Conservation (phyloP, 2,329 filamentous ascomycete genomes). For the Cadophora sp. region DNA sequence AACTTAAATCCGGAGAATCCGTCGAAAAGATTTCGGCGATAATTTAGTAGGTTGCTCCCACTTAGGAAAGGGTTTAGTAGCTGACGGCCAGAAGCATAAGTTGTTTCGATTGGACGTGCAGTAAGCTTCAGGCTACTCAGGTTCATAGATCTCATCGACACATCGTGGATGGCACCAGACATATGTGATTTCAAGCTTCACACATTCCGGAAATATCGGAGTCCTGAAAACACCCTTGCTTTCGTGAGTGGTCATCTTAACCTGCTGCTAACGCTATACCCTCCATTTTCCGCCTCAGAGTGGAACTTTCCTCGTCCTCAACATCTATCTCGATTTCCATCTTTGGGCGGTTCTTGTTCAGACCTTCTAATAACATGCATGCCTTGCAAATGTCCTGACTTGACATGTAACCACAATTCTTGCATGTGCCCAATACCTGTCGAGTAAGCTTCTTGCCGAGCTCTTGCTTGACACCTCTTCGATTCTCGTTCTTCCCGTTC, state of each 20-base stretch:
- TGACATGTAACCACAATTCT: constrained; percentile 92
- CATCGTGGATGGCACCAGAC: background rate
- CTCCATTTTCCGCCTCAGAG: constrained; percentile 57
- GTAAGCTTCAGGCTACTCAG: background rate
- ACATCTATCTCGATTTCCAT: constrained; percentile 56
- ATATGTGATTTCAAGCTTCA: background rate
- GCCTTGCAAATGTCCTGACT: constrained; percentile 95
- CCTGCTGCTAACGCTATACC: constrained; percentile 50
- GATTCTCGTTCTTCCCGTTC: constrained; percentile 27
- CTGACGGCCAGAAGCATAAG: background rate
- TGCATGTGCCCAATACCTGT: constrained; percentile 83
- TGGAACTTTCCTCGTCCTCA: constrained; percentile 56
- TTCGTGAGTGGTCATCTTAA: constrained; percentile 24
- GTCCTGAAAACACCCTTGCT: background rate
- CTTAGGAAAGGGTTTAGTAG: background rate
- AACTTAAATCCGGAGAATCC: constrained; percentile 1
- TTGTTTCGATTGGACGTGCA: background rate
- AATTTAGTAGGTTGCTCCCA: background rate
- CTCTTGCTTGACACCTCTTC: constrained; percentile 39
- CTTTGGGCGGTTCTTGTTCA: constrained; percentile 81
- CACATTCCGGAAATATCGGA: background rate
- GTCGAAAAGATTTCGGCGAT: background rate
- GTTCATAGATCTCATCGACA: background rate
- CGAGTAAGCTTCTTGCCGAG: constrained; percentile 53
- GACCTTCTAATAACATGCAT: constrained; percentile 83